Conservation (phyloP, 306 rosid genomes). For the Fragaria vesca region DNA sequence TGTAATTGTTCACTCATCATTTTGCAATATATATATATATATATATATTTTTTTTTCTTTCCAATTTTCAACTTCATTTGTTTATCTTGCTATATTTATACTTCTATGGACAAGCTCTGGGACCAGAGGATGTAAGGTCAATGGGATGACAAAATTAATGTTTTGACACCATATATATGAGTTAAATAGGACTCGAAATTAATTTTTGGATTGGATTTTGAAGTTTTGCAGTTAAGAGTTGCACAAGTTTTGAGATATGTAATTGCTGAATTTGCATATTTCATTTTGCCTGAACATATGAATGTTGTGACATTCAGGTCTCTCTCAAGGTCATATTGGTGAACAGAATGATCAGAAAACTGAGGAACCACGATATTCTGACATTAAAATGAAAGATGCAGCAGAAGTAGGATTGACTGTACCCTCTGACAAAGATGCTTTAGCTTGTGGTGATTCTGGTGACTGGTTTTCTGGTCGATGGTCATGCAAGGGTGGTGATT, state of each 20-base stretch:
- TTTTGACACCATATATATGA: neutral
- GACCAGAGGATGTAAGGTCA: neutral
- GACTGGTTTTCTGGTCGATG: slow-evolving; percentile 87
- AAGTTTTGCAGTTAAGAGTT: neutral
- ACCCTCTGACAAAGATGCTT: slow-evolving; percentile 56
- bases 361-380: slow-evolving; percentile 44
- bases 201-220: neutral
- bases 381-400: slow-evolving; percentile 35
- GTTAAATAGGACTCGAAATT: neutral
- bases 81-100: neutral
- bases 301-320: slow-evolving; percentile 45
- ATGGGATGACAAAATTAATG: neutral
- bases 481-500: slow-evolving; percentile 99
- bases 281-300: neutral
- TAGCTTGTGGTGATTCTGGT: slow-evolving; percentile 39
- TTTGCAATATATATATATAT: neutral
- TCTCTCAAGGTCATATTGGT: slow-evolving; percentile 35
- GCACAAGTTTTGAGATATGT: neutral
- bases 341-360: slow-evolving; percentile 44
- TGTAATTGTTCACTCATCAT: neutral
- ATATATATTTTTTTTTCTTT: neutral
- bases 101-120: neutral
- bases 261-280: neutral
- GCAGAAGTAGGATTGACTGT: slow-evolving; percentile 38
- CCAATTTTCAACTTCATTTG: too few relatives aligned